phyloP scores from a whole-genome alignment of 2,329 filamentous ascomycete genomes.

The Calonectria pseudoturangicola region DNA sequence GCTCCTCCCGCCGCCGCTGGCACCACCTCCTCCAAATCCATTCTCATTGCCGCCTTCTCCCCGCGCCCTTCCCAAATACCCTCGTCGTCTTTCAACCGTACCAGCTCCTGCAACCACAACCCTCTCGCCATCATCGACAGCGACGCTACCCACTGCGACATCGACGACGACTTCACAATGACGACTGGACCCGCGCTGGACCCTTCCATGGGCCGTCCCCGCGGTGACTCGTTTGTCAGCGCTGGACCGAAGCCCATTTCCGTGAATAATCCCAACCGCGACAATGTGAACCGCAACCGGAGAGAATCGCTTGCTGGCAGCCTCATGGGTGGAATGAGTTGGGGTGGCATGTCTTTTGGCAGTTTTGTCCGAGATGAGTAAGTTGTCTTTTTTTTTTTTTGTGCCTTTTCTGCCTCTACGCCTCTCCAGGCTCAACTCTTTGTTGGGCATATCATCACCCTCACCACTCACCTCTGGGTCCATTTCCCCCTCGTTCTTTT shows the following conservation, averaged over 20 bases:
- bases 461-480: not conserved
- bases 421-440: constrained; percentile 10
- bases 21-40: constrained; percentile 59
- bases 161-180: constrained; percentile 68
- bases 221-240: constrained; percentile 80
- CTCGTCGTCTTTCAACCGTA: constrained; percentile 29
- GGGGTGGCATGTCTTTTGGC: constrained; percentile 96
- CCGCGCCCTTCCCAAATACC: constrained; percentile 44
- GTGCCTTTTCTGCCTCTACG: constrained; percentile 24
- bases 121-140: constrained; percentile 53
- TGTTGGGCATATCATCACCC: constrained; percentile 26
- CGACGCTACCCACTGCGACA: constrained; percentile 52
- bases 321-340: constrained; percentile 90
- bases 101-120: constrained; percentile 41
- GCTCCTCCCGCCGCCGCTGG: constrained; percentile 48
- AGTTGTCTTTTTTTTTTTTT: constrained; percentile 64
- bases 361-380: constrained; percentile 99
- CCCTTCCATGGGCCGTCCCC: constrained; percentile 72
- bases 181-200: constrained; percentile 76
- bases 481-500: constrained; percentile 2
- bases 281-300: constrained; percentile 73
- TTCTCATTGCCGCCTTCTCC: constrained; percentile 48
- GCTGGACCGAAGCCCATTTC: constrained; percentile 80
- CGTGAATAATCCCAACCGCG: constrained; percentile 78
- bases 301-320: constrained; percentile 79